phyloP scores from a whole-genome alignment of 1,284 basidiomycete genomes.

The Ganoderma resinaceum region DNA sequence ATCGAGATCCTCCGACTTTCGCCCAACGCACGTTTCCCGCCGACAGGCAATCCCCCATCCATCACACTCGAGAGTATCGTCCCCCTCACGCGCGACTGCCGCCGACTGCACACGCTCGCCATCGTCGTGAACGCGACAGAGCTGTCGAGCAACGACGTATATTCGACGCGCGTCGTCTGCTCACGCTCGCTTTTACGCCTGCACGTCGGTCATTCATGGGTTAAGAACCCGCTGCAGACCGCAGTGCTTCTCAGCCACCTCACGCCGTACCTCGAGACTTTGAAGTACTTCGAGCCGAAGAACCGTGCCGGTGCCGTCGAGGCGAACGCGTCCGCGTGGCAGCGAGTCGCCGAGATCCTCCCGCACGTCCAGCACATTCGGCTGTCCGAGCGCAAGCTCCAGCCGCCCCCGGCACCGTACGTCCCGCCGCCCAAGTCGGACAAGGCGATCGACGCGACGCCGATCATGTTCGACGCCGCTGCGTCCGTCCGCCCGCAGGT shows the following conservation, averaged over 20 bases:
- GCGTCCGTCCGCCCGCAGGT: slow-evolving; percentile 56
- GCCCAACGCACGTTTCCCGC: slow-evolving; percentile 68
- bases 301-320: slow-evolving; percentile 74
- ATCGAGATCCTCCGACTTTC: slow-evolving; percentile 71
- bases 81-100: slow-evolving; percentile 62
- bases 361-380: slow-evolving; percentile 74
- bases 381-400: slow-evolving; percentile 59
- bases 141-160: slow-evolving; percentile 49
- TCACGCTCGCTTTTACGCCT: slow-evolving; percentile 70
- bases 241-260: slow-evolving; percentile 78
- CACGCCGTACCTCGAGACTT: slow-evolving; percentile 67
- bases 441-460: slow-evolving; percentile 64
- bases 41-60: slow-evolving; percentile 53
- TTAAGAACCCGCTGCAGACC: slow-evolving; percentile 67
- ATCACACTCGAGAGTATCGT: slow-evolving; percentile 58
- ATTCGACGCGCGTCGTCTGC: slow-evolving; percentile 53
- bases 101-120: slow-evolving; percentile 65
- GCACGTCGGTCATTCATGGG: slow-evolving; percentile 77
- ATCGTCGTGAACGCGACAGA: slow-evolving; percentile 66
- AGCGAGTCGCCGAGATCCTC: slow-evolving; percentile 67
- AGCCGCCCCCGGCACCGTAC: slow-evolving; percentile 42
- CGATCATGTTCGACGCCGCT: slow-evolving; percentile 52
- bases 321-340: slow-evolving; percentile 70
- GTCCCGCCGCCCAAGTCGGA: slow-evolving; percentile 38
- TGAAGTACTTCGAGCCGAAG: slow-evolving; percentile 79